Evolutionary conservation across 345 rosid genomes (phyloP), one percentile per base, ranked within the genome.

Genomic region (Citrus unshiu): DNA sequence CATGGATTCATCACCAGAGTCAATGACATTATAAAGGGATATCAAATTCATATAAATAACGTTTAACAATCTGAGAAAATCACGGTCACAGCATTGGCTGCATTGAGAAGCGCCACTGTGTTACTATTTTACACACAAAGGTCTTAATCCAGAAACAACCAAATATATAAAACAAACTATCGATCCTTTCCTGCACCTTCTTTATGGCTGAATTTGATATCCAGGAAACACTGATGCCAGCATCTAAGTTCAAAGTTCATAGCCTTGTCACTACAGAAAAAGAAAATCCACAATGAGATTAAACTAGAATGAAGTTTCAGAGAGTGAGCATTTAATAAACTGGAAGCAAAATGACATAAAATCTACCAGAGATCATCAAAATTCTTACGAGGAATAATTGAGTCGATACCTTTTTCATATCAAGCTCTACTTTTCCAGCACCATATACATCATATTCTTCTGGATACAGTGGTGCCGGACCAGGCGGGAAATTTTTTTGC

Each of bases 351-450:
- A 27, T 14, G 5, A 46, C 13, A 37, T 9, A 22, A 46, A 22
- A 72, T 51, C 54, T 70, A 79, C 81, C 70, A 75, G 73, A 81
- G 54, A 85, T 56, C 34, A 61, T 57, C n/a, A 12, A 54, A 29
- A 62, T 25, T 43, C 2, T 74, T 18, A 12, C 65, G 13, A 9
- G 54, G 35, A 76, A 68, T 12, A 54, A 29, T 24, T 77, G 37
- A 25, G 35, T n/a, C 14, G 35, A 49, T 43, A 4, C 67, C 39
- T 63, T 70, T 29, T 16, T 22, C 49, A 60, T 24, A 69, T 46
- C 71, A 60, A 54, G 7, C 16, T 77, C 80, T 7, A 5, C 70
- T 16, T 25, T 18, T 54, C 69, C 79, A 32, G 58, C 54, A 25
- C 59, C 69, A n/a, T 21, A 9, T 37, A 43, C n/a, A 21, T 25